Evolutionary conservation across 139 green algal genomes (phyloP), one percentile per base, ranked within the genome.

Genomic region (Deuterostichococcus epilithicus): DNA sequence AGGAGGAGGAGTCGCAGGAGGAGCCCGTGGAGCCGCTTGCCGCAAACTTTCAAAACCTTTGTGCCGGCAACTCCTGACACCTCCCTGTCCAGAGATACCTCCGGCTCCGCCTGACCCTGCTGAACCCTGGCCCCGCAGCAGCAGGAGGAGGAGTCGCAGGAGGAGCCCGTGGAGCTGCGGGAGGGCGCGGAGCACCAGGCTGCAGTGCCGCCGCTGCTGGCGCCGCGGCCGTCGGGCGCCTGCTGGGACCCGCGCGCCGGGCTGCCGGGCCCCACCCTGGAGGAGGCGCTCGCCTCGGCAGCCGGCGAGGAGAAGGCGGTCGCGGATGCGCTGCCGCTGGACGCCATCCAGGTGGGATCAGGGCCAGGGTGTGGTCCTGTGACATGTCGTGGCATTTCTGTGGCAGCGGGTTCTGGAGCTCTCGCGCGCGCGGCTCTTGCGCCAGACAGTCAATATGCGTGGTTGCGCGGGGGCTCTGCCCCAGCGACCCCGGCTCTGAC

Each of bases 131-230:
- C n/a, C n/a, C n/a, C n/a, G n/a, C n/a, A n/a, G n/a, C n/a, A 76
- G 25, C 68, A 70, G n/a, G 73, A 72, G 32, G 75, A 77, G 20
- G 26, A 63, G 63, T 28, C 63, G 30, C 58, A 78, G 45, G 52
- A 79, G 65, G 45, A 65, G 22, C 59, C 26, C 5, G 59, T 65
- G 5, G 76, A 69, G 45, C 77, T 85, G 35, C 74, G 80, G 18
- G 76, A 90, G 70, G 85, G 86, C 0, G 13, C 42, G 3, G 13
- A 76, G 36, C 82, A 79, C 75, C 87, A 90, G 71, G 85, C 87
- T 0, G 22, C 13, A 5, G 45, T 89, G 42, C 80, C 86, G 4
- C 2, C 3, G 0, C 59, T 39, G 34, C 44, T 8, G 33, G n/a
- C 69, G 68, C 74, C 20, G 60, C 76, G 30, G 5, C 37, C 42